Evolutionary conservation across 2,329 filamentous ascomycete genomes (phyloP).

Genomic region (Fusarium pininemorale): DNA sequence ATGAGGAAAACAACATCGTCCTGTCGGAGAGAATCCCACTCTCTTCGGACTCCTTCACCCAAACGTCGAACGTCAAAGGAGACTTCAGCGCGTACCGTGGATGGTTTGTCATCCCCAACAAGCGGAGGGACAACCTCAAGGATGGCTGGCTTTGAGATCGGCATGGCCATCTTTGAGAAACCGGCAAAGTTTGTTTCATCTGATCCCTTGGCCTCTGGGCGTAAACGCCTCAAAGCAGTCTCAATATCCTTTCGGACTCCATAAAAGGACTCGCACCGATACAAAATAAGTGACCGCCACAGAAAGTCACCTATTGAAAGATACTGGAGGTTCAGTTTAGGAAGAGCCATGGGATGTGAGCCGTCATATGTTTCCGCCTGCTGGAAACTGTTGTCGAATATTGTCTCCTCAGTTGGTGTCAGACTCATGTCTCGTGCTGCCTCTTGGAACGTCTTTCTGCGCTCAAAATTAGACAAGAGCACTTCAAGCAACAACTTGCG

Average conservation of each 20-base stretch:
- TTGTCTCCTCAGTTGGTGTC: conserved; percentile 81
- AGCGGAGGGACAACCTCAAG: conserved; percentile 84
- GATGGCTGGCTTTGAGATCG: conserved; percentile 85
- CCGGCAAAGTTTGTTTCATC: conserved; percentile 81
- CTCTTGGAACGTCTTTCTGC: conserved; percentile 84
- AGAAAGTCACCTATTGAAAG: conserved; percentile 94
- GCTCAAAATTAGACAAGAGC: conserved; percentile 78
- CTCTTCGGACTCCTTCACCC: conserved; percentile 77
- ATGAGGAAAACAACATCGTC: conserved; percentile 93
- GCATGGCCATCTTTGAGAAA: conserved; percentile 90
- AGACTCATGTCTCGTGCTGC: conserved; percentile 74
- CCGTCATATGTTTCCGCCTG: conserved; percentile 90
- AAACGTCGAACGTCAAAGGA: conserved; percentile 83
- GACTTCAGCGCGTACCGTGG: conserved; percentile 86
- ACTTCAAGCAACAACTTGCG: conserved; percentile 75
- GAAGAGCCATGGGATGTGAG: conserved; percentile 85
- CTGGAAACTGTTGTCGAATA: conserved; percentile 83
- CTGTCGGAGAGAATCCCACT: conserved; percentile 89
- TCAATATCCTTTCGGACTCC: conserved; percentile 93
- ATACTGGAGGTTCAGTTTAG: conserved; percentile 96
- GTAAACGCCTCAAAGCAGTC: conserved; percentile 79
- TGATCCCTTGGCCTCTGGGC: conserved; percentile 70
- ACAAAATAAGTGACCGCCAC: conserved; percentile 92
- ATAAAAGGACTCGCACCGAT: conserved; percentile 91
- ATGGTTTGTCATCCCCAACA: conserved; percentile 85